Conservation (phyloP, 2,329 filamentous ascomycete genomes). For the Aspergillus texensis region DNA sequence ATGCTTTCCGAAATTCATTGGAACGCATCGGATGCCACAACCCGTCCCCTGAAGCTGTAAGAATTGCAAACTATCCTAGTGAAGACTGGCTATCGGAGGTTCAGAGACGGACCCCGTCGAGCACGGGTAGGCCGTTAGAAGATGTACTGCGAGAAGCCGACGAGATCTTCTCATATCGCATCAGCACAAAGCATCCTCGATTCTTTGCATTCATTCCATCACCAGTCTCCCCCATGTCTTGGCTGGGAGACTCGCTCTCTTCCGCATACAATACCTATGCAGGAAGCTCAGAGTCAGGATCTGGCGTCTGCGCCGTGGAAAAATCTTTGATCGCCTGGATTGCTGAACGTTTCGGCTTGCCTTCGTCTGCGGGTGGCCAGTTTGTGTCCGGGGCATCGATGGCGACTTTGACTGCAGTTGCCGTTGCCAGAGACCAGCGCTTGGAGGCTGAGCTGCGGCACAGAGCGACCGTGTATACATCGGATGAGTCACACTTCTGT, state of each 20-base stretch:
- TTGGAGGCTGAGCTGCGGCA: conserved; percentile 7
- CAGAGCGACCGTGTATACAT: conserved; percentile 18
- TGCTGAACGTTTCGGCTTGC: conserved; percentile 16
- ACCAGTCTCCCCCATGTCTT: conserved; percentile 8
- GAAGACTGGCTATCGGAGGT: background rate
- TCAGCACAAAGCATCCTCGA: conserved; percentile 5
- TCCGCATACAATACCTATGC: conserved; percentile 5
- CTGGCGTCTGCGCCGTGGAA: conserved; percentile 17
- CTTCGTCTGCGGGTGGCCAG: conserved; percentile 17
- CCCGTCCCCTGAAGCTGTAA: background rate
- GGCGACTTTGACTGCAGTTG: conserved; percentile 24
- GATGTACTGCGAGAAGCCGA: background rate
- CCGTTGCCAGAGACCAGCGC: conserved; percentile 21
- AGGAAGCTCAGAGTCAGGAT: conserved; percentile 10
- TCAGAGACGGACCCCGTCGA: background rate
- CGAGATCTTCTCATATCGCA: conserved; percentile 5
- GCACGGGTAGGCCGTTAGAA: background rate
- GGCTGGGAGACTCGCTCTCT: conserved; percentile 10
- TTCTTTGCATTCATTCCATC: conserved; percentile 18
- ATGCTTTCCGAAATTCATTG: background rate
- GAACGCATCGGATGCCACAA: background rate
- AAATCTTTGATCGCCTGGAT: conserved; percentile 19
- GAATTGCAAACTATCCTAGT: background rate
- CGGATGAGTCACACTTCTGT: conserved; percentile 22
- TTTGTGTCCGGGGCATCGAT: conserved; percentile 26